Base-by-base conservation (phyloP, 2,329 filamentous ascomycete genomes). In the Tolypocladium ophioglossoides region DNA sequence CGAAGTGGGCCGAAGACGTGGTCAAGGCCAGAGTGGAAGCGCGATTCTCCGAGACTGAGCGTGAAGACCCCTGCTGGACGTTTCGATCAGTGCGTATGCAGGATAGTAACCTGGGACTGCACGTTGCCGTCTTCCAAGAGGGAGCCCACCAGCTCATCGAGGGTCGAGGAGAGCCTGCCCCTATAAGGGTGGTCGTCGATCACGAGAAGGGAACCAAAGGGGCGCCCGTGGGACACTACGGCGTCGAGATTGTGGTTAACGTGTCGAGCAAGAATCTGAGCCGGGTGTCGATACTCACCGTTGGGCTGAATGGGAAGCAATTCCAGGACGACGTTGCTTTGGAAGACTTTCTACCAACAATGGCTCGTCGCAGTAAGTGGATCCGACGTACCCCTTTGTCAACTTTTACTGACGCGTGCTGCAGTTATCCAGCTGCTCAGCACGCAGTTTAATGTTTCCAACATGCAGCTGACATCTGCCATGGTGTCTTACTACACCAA, bases 1-100 rank as follows among this genome's bases (percentile, higher is more conserved):
- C 77, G 20, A 88, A 86, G 57, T 85, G 89, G 70, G 83, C 84
- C 32, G 92, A 97, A 70, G 94, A 97, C 59, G 78, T 96, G 14
- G 83, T 85, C 50, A 95, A 92, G 71, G 91, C 91, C 10, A 84
- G 86, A 59, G 83, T 96, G 16, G 92, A 96, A 70, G 87, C 85
- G 7, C 82, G 91, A 12, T 96, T 95, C 63, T 74, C 87, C 0
- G 91, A 96, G 66, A 68, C 75, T n/a, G 89, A 96, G 72, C 83
- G 91, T 55, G 90, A 96, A 67, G 82, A 86, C 55, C 78, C 84
- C 18, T 83, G 80, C 61, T 96, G 90, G 91, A 87, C 87, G 35
- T 79, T 95, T 35, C 82, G 90, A 39, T 87, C 84, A 22, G 79
- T 83, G 16, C 80, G 78, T 55, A 79, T 84, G 66, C 77, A 79